Evolutionary conservation across 1,284 basidiomycete genomes (phyloP).

Genomic region (Schizophyllum commune): DNA sequence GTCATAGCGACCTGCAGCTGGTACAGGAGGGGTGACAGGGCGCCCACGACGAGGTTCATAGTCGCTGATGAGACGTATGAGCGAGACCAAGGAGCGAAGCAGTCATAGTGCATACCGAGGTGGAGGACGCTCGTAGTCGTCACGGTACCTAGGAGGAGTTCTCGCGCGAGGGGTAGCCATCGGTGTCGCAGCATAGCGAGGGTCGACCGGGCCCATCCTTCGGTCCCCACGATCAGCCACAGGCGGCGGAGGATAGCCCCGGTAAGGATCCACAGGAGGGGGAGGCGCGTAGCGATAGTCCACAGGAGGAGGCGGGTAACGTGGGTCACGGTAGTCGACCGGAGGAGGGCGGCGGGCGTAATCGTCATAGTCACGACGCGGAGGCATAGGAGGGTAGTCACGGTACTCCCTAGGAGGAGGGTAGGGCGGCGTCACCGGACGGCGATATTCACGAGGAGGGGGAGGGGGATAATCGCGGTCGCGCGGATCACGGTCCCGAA

Average conservation of each 20-base stretch:
- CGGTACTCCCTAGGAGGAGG: conserved; percentile 46
- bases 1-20: conserved; percentile 20
- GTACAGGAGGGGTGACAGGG: conserved; percentile 33
- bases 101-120: conserved; percentile 33
- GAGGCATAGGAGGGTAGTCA: conserved; percentile 43
- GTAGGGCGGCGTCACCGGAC: conserved; percentile 44
- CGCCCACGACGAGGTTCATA: conserved; percentile 48
- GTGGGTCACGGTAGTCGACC: background rate
- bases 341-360: conserved; percentile 48
- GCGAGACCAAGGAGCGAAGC: background rate
- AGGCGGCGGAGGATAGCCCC: conserved; percentile 47
- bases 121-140: conserved; percentile 40
- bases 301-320: conserved; percentile 28
- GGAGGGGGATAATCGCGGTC: conserved; percentile 49
- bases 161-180: conserved; percentile 39
- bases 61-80: conserved; percentile 25
- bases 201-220: conserved; percentile 41
- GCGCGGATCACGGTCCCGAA: conserved; percentile 41
- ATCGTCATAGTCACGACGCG: conserved; percentile 61
- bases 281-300: conserved; percentile 36
- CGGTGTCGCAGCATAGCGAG: conserved; percentile 17
- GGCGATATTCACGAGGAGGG: conserved; percentile 44
- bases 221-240: conserved; percentile 33
- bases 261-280: conserved; percentile 28
- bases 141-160: conserved; percentile 39